These are phyloP conservation scores for Metschnikowia corniflorae DNA, from an alignment of 805 yeast species.

Conservation along the genomic window DNA sequence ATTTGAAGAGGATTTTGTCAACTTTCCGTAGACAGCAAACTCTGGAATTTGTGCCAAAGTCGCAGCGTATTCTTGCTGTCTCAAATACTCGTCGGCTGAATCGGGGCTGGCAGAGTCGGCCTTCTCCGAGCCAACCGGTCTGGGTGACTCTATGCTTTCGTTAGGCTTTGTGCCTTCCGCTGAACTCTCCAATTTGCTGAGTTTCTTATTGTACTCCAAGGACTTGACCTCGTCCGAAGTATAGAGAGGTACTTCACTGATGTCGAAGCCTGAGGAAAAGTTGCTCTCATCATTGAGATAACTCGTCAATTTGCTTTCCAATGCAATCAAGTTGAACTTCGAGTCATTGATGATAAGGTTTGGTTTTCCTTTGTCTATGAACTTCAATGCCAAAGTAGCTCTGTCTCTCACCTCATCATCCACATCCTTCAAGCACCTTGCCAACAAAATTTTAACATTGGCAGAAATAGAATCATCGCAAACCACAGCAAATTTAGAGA, in stretches of 20 bases:
- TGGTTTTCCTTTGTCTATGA: conserved; percentile 41
- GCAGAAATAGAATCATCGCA: conserved; percentile 63
- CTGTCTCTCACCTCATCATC: conserved; percentile 99
- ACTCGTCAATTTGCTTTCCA: conserved; percentile 71
- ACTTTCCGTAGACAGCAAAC: conserved; percentile 65
- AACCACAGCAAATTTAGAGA: conserved; percentile 83
- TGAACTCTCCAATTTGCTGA: conserved; percentile 33
- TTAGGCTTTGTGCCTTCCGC: conserved; percentile 18
- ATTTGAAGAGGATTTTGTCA: conserved; percentile 64
- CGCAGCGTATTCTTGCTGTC: conserved; percentile 64
- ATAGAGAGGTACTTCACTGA: conserved; percentile 59
- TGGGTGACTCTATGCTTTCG: conserved; percentile 14
- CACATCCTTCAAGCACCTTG: conserved; percentile 79
- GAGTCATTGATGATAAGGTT: conserved; percentile 62
- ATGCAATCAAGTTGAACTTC: conserved; percentile 67
- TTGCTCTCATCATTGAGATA: conserved; percentile 59
- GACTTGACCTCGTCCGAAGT: conserved; percentile 68
- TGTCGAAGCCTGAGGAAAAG: conserved; percentile 64
- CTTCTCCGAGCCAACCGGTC: conserved; percentile 3
- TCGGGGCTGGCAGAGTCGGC: conserved; percentile 23
- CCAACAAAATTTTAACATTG: conserved; percentile 71
- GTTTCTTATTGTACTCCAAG: conserved; percentile 54
- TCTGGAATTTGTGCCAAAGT: conserved; percentile 72
- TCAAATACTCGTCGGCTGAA: conserved; percentile 29
- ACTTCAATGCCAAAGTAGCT: conserved; percentile 79